phyloP scores from a whole-genome alignment of 305 asterid genomes.

The Vinca major region DNA sequence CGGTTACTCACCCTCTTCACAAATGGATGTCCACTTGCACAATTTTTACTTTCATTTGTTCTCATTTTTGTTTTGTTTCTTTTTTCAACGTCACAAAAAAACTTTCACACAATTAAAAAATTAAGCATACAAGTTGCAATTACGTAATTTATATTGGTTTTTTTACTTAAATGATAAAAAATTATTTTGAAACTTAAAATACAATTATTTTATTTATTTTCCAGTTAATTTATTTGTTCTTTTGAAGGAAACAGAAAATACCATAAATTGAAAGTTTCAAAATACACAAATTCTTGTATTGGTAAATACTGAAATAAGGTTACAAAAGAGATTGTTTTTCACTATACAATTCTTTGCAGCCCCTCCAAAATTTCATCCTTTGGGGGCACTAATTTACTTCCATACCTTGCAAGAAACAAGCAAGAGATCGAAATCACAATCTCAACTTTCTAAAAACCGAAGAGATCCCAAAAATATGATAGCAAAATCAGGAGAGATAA shows the following conservation, averaged over 20 bases:
- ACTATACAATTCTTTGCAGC: slow-evolving; percentile 13
- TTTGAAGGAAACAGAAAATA: not conserved
- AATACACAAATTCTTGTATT: not conserved
- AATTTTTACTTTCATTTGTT: no score
- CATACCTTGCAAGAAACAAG: not conserved
- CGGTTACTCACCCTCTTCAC: no score
- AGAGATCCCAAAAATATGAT: slow-evolving; percentile 3
- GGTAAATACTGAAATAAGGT: slow-evolving; percentile 3
- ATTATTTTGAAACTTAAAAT: no score
- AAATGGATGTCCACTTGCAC: no score
- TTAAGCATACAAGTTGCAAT: no score
- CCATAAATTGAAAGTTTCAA: not conserved
- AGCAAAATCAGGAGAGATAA: not conserved
- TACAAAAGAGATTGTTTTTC: not conserved
- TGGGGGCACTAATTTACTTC: not conserved
- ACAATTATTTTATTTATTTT: no score
- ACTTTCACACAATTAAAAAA: no score
- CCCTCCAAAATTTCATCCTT: not conserved
- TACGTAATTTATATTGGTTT: no score
- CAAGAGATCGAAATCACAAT: slow-evolving; percentile 7
- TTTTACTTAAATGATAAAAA: no score
- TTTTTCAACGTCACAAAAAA: no score
- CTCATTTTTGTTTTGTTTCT: no score
- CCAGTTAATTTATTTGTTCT: no score
- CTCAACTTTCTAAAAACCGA: slow-evolving; percentile 8